Conservation (phyloP, 148 eudicot genomes). For the Pouteria glomerata region DNA sequence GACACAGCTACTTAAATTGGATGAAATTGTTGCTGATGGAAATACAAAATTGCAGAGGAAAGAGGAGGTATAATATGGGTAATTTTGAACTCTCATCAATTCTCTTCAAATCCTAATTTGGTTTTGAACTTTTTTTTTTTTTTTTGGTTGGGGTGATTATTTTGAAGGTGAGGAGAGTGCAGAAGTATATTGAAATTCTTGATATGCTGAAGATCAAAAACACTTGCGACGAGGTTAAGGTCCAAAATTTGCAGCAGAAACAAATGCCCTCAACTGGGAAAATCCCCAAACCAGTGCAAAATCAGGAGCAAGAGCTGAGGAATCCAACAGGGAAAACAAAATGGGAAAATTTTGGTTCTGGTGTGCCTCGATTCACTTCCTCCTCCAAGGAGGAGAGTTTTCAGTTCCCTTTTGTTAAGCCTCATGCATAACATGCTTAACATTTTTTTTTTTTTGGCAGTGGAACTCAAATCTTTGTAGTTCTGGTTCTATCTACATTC, state of each 20-base stretch:
- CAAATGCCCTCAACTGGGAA: neutral
- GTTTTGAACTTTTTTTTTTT: neutral
- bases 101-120: neutral
- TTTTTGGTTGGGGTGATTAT: neutral
- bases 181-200: constrained; percentile 24
- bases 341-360: constrained; percentile 7
- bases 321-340: constrained; percentile 8
- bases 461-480: neutral
- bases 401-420: neutral
- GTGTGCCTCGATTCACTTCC: neutral
- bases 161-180: constrained; percentile 24
- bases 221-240: neutral
- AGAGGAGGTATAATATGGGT: constrained; percentile 44
- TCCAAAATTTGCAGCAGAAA: constrained; percentile 3
- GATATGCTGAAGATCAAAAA: constrained; percentile 21
- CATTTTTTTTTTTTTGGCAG: neutral
- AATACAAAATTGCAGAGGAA: constrained; percentile 63
- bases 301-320: constrained; percentile 1
- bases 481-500: neutral
- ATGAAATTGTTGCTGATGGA: constrained; percentile 70
- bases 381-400: neutral
- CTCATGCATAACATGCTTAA: no score
- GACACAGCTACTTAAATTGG: constrained; percentile 68
- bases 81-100: neutral
- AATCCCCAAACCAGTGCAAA: constrained; percentile 3